Evolutionary conservation across 768 basidiomycete species (phyloP), one percentile per base, ranked within the genome.

Genomic region (Rhodotorula babjevae): DNA sequence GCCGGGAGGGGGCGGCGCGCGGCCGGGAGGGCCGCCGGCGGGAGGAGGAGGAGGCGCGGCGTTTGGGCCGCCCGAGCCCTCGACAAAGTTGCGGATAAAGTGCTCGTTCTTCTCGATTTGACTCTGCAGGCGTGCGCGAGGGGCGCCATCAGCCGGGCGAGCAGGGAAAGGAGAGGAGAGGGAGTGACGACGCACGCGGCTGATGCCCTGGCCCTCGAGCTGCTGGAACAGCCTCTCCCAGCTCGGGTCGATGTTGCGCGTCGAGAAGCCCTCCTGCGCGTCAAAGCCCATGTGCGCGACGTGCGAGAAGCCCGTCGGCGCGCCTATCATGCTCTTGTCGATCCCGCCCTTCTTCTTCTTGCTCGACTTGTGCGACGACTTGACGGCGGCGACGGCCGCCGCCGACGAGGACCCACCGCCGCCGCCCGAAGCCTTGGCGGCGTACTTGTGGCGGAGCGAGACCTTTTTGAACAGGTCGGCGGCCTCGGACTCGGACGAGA

Each of bases 201-300:
- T 84, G 61, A 97, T 81, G 0, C 93, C 93, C 14, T 79, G 84
- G 81, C 58, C 82, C 71, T 88, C 85, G 11, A 97, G 84, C 69
- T 86, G 83, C 15, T 82, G 84, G 6, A 97, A 84, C 68, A 98
- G 81, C 2, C 87, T 83, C 58, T 87, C 84, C 95, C 95, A 98
- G 10, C 89, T 91, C 2, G 91, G 87, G 80, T 99, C 95, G 11
- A 99, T 90, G 65, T 91, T 91, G 25, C 84, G 85, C 1, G 89
- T 90, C 0, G 88, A 89, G 81, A 92, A 97, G 5, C 95, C 95
- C 36, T 87, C 86, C 75, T 95, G 88, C 0, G 86, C 80, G 77
- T 96, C 91, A 80, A 89, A 96, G 21, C 93, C 94, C 90, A 99
- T 95, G 79, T 97, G 94, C 1, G 90, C 92, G 57, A 96, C 85